phyloP scores from a whole-genome alignment of 768 basidiomycete genomes.

The Mrakia frigida region DNA sequence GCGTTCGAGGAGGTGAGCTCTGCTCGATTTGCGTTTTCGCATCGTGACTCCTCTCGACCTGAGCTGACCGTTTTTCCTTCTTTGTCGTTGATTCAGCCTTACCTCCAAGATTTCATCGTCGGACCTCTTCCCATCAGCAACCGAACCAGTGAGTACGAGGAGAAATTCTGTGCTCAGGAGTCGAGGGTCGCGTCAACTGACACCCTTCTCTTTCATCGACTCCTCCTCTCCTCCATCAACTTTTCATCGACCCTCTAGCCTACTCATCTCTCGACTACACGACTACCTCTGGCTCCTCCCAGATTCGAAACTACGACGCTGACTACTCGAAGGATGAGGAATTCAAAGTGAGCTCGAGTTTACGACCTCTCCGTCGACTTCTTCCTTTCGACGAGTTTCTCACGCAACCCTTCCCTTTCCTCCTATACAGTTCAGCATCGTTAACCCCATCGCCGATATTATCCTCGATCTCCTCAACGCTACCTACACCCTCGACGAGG shows the following conservation, averaged over 20 bases:
- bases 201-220: neutral
- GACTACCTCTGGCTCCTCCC: conserved; percentile 34
- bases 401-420: conserved; percentile 40
- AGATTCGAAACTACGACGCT: conserved; percentile 36
- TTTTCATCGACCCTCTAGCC: no score
- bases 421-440: conserved; percentile 15
- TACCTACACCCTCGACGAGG: conserved; percentile 31
- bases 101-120: conserved; percentile 36
- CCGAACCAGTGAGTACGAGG: conserved; percentile 21
- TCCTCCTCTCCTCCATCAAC: no score
- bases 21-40: neutral
- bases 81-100: conserved; percentile 50
- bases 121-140: conserved; percentile 35
- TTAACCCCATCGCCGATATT: conserved; percentile 38
- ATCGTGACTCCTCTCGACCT: neutral
- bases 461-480: conserved; percentile 37
- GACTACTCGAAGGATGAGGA: conserved; percentile 40
- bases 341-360: conserved; percentile 33
- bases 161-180: no score
- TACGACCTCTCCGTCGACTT: conserved; percentile 39
- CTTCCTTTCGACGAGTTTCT: conserved; percentile 41
- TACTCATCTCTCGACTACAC: conserved; percentile 20
- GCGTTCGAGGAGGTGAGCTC: conserved; percentile 31
- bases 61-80: conserved; percentile 50
- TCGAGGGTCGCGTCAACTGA: neutral